Evolutionary conservation across 176 grass and related monocot species (phyloP).

Genomic region (Guadua angustifolia): DNA sequence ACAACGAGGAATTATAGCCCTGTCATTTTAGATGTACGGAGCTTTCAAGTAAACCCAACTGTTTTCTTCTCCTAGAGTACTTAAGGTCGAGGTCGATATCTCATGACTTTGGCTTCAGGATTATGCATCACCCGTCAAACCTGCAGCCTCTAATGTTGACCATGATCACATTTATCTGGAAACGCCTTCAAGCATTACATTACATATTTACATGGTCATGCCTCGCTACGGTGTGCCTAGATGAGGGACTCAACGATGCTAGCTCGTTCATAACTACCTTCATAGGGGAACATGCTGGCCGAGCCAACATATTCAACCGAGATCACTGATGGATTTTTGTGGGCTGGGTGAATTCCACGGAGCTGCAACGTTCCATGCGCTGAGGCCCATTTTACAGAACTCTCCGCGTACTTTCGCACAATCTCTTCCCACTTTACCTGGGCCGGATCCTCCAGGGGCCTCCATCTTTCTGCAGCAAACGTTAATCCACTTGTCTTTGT

Average conservation of each 20-base stretch:
- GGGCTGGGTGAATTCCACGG: too few species aligned
- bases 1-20: neutral
- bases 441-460: too few species aligned
- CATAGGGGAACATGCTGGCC: too few species aligned
- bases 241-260: neutral
- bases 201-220: neutral
- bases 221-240: neutral
- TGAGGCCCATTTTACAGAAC: too few species aligned
- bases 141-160: conserved; percentile 2
- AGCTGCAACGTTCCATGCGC: too few species aligned
- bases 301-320: too few species aligned
- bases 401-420: too few species aligned
- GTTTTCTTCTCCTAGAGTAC: neutral
- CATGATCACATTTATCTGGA: neutral
- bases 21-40: neutral
- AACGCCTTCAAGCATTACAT: neutral
- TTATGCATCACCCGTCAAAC: conserved; percentile 2
- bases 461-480: neutral
- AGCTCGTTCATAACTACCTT: neutral
- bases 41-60: neutral
- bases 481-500: neutral
- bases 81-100: neutral
- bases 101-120: neutral
- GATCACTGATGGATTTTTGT: too few species aligned
- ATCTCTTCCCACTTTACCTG: too few species aligned